Base-by-base conservation (phyloP, 2,329 filamentous ascomycete genomes). In the Aspergillus glaucus region DNA sequence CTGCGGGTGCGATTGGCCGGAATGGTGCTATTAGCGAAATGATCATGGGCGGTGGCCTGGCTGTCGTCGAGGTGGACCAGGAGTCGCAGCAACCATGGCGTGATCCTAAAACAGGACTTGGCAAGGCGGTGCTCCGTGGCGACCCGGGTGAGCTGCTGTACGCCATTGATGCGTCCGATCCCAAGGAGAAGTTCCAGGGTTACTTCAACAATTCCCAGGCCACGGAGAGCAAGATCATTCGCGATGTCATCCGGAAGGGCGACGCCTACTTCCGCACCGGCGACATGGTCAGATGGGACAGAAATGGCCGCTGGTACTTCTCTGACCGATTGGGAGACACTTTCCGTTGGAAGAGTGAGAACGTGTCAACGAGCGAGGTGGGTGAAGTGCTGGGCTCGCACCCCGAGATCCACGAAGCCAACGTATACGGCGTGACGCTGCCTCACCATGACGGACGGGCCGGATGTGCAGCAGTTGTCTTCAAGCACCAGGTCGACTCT, bases 261-360 rank as follows among this genome's bases (percentile, higher is more conserved):
- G 90, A 95, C 61, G 84, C 82, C 0, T 95, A 82, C 76, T 94
- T 90, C 75, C 82, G 88, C 21, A 86, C 87, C 0, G 90, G 90
- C n/a, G 90, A 95, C 60, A 77, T 93, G 15, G 71, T 93, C 28
- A 77, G 83, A n/a, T 80, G 78, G 71, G 86, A 90, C 55, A 50
- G 53, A 1, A 83, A 93, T 49, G 88, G 88, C 4, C 75, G 84
- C 2, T 79, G 84, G 64, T 93, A 79, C 73, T 95, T 95, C 71
- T 81, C 84, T 49, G 90, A 95, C 54, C 69, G 77, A 3, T 67
- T 79, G 44, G 77, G 77, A 9, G 77, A 79, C 53, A 79, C 77
- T 0, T 79, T 75, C 62, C 65, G 77, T 8, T 79, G 77, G 77
- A 78, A 93, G 72, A 84, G 83, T 45, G 87, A 92, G 67, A 92